Percentiles rank a stretch among this genome's conserved stretches.
Evolutionary conservation across 768 basidiomycete genomes (phyloP).

Genomic region (Tulasnella calospora): DNA sequence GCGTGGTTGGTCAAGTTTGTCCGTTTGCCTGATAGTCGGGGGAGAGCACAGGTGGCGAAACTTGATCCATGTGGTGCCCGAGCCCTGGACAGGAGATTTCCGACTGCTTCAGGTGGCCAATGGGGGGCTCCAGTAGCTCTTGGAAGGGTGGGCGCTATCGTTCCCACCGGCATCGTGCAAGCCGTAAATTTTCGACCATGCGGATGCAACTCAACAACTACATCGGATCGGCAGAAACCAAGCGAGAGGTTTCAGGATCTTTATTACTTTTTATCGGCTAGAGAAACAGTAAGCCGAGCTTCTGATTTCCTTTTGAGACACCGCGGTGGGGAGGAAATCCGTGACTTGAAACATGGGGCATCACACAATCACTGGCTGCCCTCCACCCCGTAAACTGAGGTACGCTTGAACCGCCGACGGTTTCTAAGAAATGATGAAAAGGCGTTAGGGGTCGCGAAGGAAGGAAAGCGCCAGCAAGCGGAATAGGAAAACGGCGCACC

Average conservation of each 20-base stretch:
- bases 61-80: no score
- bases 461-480: neutral
- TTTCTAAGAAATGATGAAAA: neutral
- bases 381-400: constrained; percentile 13
- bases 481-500: constrained; percentile 40
- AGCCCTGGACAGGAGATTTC: no score
- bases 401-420: constrained; percentile 19
- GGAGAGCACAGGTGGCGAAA: no score
- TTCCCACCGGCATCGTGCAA: no score
- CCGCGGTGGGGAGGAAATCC: neutral
- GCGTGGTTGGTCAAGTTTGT: no score
- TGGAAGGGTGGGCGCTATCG: no score
- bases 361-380: constrained; percentile 17
- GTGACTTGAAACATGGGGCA: neutral
- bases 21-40: no score
- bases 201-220: neutral
- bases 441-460: neutral
- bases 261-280: neutral
- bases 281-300: neutral
- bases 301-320: neutral
- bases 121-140: no score
- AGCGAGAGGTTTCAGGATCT: neutral
- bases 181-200: no score
- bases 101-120: no score
- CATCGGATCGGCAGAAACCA: neutral